These are phyloP conservation scores for Colletotrichum coccodes DNA, from an alignment of 2,329 filamentous ascomycete genomes.

Conservation along the genomic window DNA sequence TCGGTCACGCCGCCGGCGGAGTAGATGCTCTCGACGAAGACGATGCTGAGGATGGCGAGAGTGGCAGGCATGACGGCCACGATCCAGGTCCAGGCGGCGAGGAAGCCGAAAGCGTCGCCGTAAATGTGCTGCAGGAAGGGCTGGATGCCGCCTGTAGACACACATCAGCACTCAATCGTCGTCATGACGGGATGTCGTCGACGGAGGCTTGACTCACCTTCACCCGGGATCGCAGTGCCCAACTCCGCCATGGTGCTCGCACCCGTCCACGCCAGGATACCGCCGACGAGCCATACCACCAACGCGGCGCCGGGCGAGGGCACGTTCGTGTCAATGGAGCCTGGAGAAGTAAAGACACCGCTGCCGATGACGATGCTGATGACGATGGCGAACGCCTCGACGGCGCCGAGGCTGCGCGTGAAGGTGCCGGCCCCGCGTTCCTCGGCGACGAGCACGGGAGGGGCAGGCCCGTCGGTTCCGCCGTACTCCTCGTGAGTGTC, in stretches of 20 bases:
- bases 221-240: slow-evolving; percentile 70
- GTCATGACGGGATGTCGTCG: slow-evolving; percentile 15
- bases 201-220: slow-evolving; percentile 51
- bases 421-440: slow-evolving; percentile 43
- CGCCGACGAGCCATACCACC: slow-evolving; percentile 69
- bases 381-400: slow-evolving; percentile 67
- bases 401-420: slow-evolving; percentile 54
- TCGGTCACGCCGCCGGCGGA: slow-evolving; percentile 59
- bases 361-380: slow-evolving; percentile 73
- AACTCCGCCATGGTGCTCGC: slow-evolving; percentile 71
- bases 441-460: slow-evolving; percentile 14
- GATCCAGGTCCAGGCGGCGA: slow-evolving; percentile 74
- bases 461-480: slow-evolving; percentile 12
- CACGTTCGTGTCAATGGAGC: slow-evolving; percentile 71
- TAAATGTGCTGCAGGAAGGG: slow-evolving; percentile 71
- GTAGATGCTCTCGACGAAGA: slow-evolving; percentile 70
- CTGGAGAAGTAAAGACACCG: slow-evolving; percentile 73
- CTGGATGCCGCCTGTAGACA: slow-evolving; percentile 63
- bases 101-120: slow-evolving; percentile 69
- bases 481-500: slow-evolving; percentile 24
- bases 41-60: slow-evolving; percentile 71
- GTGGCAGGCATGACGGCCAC: slow-evolving; percentile 73
- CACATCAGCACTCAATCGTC: neutral
- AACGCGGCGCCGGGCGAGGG: slow-evolving; percentile 69
- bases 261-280: slow-evolving; percentile 72